Evolutionary conservation across 257 asterid genomes (phyloP).

Genomic region (Primulina eburnea): DNA sequence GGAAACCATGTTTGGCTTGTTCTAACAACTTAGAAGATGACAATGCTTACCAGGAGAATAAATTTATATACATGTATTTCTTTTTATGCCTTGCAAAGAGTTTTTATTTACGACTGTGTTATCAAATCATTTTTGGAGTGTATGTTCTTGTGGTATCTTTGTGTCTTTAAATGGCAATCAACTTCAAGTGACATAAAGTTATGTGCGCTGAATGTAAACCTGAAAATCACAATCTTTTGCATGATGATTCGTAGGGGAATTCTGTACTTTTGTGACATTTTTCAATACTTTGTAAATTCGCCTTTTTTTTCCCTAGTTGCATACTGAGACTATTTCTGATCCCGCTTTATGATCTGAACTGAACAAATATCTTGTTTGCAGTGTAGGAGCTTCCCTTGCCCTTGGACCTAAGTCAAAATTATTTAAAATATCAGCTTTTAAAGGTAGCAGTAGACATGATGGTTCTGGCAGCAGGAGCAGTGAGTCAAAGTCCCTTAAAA

Average conservation of each 20-base stretch:
- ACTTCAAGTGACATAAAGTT: not conserved
- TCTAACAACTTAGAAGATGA: not conserved
- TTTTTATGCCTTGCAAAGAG: not conserved
- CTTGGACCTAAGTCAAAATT: constrained; percentile 53
- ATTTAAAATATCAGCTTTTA: constrained; percentile 74
- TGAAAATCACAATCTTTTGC: not conserved
- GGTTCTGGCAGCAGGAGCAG: constrained; percentile 53
- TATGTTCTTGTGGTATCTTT: not conserved
- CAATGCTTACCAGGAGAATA: constrained; percentile 1
- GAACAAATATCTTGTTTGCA: constrained; percentile 38
- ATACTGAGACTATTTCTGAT: constrained; percentile 16
- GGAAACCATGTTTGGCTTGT: not conserved
- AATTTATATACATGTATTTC: not conserved
- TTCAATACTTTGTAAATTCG: not conserved
- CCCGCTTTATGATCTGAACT: constrained; percentile 16
- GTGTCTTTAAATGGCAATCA: not conserved
- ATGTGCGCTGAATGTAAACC: not conserved
- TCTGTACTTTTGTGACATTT: not conserved
- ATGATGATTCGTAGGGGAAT: not conserved
- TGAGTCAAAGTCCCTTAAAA: constrained; percentile 59
- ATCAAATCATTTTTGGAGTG: not conserved
- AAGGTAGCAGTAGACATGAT: constrained; percentile 60
- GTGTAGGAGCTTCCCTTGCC: constrained; percentile 51
- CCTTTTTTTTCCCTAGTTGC: constrained; percentile 1
- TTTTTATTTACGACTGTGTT: not conserved